A percentile compares a stretch with the other conserved stretches of the same genome.
These are phyloP conservation scores for Nakaseomyces delphensis DNA, from an alignment of 1,139 yeast species.

Conservation along the genomic window DNA sequence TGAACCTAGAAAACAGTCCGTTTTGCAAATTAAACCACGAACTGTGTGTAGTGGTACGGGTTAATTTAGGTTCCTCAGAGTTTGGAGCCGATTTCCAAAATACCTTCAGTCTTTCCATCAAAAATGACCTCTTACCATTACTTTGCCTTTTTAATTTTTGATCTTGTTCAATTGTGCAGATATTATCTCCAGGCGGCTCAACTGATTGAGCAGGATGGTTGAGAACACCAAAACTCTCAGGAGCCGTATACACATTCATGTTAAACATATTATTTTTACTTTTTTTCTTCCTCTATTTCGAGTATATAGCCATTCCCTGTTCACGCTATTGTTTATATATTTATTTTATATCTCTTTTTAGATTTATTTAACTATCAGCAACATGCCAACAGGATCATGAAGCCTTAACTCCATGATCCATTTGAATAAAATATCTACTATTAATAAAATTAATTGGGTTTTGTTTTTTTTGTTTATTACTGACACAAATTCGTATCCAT, in stretches of 20 bases:
- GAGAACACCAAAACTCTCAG: background rate
- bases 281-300: too few species aligned
- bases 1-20: background rate
- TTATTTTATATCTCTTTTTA: too few species aligned
- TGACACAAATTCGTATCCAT: constrained; percentile 1
- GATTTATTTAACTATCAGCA: too few species aligned
- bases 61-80: background rate
- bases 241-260: constrained; percentile 4
- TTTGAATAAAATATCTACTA: too few species aligned
- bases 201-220: constrained; percentile 4
- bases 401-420: too few species aligned
- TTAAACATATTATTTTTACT: background rate
- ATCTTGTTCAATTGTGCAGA: background rate
- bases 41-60: background rate
- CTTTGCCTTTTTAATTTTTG: background rate
- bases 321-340: too few species aligned
- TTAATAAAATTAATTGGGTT: too few species aligned
- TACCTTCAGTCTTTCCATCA: background rate
- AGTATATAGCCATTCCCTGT: too few species aligned
- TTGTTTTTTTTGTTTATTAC: background rate
- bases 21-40: background rate
- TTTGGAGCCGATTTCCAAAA: background rate
- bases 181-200: constrained; percentile 2
- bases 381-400: too few species aligned
- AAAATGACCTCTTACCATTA: background rate